Conservation (phyloP, 2,329 filamentous ascomycete genomes). For the Paecilomyces dactylethromorphus region DNA sequence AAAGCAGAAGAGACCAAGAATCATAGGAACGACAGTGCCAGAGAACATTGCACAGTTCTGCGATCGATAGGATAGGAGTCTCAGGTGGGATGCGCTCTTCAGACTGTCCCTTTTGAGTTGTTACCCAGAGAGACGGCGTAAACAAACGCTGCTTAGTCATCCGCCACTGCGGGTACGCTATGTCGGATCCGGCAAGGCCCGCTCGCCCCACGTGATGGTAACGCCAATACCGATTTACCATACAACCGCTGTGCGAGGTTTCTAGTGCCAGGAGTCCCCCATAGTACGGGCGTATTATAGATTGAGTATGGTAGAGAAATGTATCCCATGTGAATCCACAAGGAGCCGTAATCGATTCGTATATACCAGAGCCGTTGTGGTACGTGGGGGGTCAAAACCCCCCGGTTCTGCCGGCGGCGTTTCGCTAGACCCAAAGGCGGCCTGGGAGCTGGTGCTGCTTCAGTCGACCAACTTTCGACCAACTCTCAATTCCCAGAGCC, state of each 20-base stretch:
- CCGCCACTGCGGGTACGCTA: constrained; percentile 8
- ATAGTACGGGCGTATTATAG: not conserved
- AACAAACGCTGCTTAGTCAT: constrained; percentile 29
- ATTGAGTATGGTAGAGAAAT: too few species aligned
- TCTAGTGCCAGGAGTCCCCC: not conserved
- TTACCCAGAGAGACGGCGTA: constrained; percentile 22
- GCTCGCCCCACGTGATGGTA: not conserved
- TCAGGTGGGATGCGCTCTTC: not conserved
- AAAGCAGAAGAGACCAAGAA: not conserved
- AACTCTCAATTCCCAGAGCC: not conserved
- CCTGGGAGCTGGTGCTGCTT: not conserved
- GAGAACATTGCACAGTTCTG: not conserved
- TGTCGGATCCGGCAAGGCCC: not conserved
- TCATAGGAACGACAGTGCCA: not conserved
- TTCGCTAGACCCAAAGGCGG: not conserved
- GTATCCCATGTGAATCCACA: too few species aligned
- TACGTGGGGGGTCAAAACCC: not conserved
- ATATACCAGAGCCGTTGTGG: not conserved
- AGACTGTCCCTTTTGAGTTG: not conserved
- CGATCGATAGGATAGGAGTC: not conserved
- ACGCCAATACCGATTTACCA: not conserved
- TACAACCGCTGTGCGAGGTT: not conserved
- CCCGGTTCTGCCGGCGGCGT: not conserved
- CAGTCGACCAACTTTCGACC: not conserved
- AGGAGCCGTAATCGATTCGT: not conserved